Conservation (phyloP, 2,329 filamentous ascomycete genomes). For the Lachnellula willkommii region DNA sequence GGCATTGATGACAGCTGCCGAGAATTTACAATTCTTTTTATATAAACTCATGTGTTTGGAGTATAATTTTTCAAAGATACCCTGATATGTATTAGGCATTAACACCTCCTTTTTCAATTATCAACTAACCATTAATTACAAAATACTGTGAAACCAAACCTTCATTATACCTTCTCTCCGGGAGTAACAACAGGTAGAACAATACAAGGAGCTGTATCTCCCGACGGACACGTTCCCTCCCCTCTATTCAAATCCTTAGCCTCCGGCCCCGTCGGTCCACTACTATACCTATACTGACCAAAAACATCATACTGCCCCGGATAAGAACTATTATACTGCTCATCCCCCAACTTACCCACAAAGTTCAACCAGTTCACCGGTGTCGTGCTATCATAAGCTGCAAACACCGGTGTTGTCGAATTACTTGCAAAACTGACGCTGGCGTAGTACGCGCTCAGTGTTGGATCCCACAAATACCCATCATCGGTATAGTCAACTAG, state of each 20-base stretch:
- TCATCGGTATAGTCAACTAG: slow-evolving; percentile 58
- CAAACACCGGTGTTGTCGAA: slow-evolving; percentile 21
- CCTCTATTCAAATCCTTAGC: slow-evolving; percentile 47
- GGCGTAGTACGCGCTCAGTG: slow-evolving; percentile 48
- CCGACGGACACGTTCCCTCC: background rate
- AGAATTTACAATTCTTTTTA: too few species aligned
- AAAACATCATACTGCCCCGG: slow-evolving; percentile 37
- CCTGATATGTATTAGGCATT: too few species aligned
- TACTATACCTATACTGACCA: slow-evolving; percentile 40
- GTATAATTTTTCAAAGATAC: too few species aligned
- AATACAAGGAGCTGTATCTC: background rate
- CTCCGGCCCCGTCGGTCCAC: slow-evolving; percentile 53
- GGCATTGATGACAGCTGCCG: too few species aligned
- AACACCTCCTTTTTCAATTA: too few species aligned
- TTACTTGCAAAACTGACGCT: slow-evolving; percentile 36
- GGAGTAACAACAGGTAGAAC: background rate
- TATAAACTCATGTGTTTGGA: too few species aligned
- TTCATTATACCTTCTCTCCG: background rate
- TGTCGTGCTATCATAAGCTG: slow-evolving; percentile 51
- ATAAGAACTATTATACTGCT: slow-evolving; percentile 38
- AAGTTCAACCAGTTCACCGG: slow-evolving; percentile 63
- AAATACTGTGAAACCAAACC: too few species aligned
- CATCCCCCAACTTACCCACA: slow-evolving; percentile 38
- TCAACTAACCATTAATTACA: too few species aligned
- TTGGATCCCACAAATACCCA: slow-evolving; percentile 64